These are phyloP conservation scores for Magnaporthiopsis rhizophila DNA, from an alignment of 2,329 filamentous ascomycete species.

Conservation along the genomic window DNA sequence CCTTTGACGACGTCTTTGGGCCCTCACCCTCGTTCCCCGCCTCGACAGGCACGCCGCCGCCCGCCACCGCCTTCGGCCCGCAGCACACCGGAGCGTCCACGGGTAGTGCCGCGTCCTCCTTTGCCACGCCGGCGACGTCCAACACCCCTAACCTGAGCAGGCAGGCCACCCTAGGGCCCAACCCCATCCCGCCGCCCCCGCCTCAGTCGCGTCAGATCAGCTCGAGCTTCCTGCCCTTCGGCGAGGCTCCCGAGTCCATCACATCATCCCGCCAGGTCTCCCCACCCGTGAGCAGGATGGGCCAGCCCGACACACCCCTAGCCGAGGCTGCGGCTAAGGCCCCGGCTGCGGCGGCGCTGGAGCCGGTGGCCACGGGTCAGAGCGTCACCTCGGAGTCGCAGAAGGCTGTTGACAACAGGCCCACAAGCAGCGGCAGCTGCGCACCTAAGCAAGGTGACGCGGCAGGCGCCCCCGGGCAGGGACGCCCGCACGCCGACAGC, in stretches of 20 bases:
- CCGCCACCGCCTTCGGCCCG: slow-evolving; percentile 50
- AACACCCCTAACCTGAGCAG: slow-evolving; percentile 56
- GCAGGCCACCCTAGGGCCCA: slow-evolving; percentile 42
- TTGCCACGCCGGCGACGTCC: slow-evolving; percentile 43
- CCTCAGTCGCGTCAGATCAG: slow-evolving; percentile 71
- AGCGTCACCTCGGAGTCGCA: slow-evolving; percentile 20
- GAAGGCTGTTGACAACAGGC: background rate
- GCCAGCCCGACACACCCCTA: slow-evolving; percentile 33
- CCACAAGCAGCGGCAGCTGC: background rate
- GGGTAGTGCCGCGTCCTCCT: slow-evolving; percentile 44
- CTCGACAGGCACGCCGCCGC: slow-evolving; percentile 32
- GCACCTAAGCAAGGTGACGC: background rate
- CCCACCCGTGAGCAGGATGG: slow-evolving; percentile 59
- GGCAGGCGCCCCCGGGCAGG: slow-evolving; percentile 7
- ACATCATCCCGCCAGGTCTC: slow-evolving; percentile 73
- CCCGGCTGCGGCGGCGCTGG: slow-evolving; percentile 27
- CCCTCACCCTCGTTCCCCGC: slow-evolving; percentile 39
- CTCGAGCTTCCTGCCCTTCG: slow-evolving; percentile 67
- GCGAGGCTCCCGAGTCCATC: slow-evolving; percentile 56
- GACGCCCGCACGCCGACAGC: slow-evolving; percentile 17
- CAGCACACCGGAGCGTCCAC: slow-evolving; percentile 51
- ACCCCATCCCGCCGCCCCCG: slow-evolving; percentile 53
- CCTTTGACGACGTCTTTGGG: slow-evolving; percentile 83
- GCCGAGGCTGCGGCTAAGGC: slow-evolving; percentile 17
- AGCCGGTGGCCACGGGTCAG: slow-evolving; percentile 28